Base-by-base conservation (phyloP, 208 protist species). In the Crithidia expoeki region DNA sequence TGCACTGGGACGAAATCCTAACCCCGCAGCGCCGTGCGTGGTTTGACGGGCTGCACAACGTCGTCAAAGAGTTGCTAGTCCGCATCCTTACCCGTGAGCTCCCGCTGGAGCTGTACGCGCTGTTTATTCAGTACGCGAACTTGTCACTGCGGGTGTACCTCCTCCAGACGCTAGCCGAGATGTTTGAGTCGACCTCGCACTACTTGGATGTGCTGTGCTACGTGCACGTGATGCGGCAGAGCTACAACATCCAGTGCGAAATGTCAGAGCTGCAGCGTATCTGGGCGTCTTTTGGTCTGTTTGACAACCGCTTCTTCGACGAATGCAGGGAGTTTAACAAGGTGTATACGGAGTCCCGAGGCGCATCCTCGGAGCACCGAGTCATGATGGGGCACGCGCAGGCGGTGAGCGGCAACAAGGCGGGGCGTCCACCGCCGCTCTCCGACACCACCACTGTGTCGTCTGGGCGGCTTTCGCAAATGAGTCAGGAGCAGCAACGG, bases 51-150 rank as follows among this genome's bases (percentile, higher is more conserved):
- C 60, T 84, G 23, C 76, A 92, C 50, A 52, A 78, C 44, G 59
- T 72, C 17, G 63, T 83, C 12, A 67, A 72, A 50, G 59, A 83
- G 62, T 61, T 86, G 9, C 70, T 91, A 23, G 50, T 64, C 17
- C 57, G 68, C 50, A 65, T 95, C 32, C 55, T 87, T 25, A 55
- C 46, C 16, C 77, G 79, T 19, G 70, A 80, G 53, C 52, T 87
- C 44, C 81, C 87, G 14, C n/a, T 74, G 5, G 81, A 84, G 59
- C 34, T 77, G 7, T 93, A 93, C 65, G 61, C 83, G 17, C 58
- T 95, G n/a, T 92, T 83, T 42, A 72, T 92, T 32, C 76, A 86
- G 55, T 86, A 90, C 61, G 76, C 81, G 5, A 67, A 62, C 23
- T 72, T 92, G 23, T 79, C 73, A 17, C 72, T 87, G 0, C 83